Percentiles rank a stretch among this genome's conserved stretches.
These are phyloP conservation scores for Geranium rotundifolium DNA, from an alignment of 345 rosid species.

Conservation along the genomic window DNA sequence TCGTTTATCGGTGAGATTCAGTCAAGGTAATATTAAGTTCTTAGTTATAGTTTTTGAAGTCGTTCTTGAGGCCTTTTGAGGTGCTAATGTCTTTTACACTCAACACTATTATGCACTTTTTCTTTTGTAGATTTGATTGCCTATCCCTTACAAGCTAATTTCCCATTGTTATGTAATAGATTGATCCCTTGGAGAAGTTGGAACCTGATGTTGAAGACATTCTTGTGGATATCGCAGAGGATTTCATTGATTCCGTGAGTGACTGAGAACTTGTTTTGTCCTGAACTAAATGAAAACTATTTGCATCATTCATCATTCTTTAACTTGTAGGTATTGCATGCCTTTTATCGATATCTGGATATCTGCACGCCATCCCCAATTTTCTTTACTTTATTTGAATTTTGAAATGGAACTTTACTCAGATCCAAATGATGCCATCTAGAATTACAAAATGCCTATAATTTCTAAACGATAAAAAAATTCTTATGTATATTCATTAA, in stretches of 20 bases:
- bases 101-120: background rate
- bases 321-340: no score
- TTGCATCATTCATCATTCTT: no score
- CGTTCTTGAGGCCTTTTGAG: no score
- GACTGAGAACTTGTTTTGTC: slow-evolving; percentile 8
- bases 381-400: no score
- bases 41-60: background rate
- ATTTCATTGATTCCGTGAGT: slow-evolving; percentile 88
- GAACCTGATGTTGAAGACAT: slow-evolving; percentile 92
- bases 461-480: background rate
- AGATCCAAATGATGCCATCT: background rate
- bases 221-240: slow-evolving; percentile 90
- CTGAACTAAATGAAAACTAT: background rate
- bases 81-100: background rate
- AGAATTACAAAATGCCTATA: background rate
- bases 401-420: no score
- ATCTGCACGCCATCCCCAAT: no score
- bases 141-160: slow-evolving; percentile 1
- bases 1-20: no score
- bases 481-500: no score
- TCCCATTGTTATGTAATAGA: slow-evolving; percentile 29
- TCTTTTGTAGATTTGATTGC: background rate
- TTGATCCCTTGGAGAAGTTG: slow-evolving; percentile 82
- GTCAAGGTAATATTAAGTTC: background rate
- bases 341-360: no score